Percentiles rank a stretch among this genome's conserved stretches.
phyloP scores from a whole-genome alignment of 148 eudicot species.

The Rhododendron molle region DNA sequence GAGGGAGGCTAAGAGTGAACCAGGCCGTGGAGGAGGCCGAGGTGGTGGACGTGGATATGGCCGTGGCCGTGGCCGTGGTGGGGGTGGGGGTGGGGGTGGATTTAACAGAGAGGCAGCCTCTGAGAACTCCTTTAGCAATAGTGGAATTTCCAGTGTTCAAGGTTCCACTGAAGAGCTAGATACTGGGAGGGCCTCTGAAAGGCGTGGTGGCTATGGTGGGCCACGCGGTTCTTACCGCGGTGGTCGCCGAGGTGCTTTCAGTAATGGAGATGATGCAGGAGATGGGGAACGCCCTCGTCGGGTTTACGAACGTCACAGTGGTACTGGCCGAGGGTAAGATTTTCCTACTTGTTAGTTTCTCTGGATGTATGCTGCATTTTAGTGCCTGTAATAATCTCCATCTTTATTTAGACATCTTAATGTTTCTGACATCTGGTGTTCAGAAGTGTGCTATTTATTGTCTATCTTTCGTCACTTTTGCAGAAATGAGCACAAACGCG shows the following conservation, averaged over 20 bases:
- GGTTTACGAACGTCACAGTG: slow-evolving; percentile 65
- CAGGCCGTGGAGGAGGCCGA: slow-evolving; percentile 63
- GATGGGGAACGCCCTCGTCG: slow-evolving; percentile 67
- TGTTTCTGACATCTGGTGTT: neutral
- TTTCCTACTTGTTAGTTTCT: neutral
- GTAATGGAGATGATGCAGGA: slow-evolving; percentile 47
- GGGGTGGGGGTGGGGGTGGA: slow-evolving; percentile 37
- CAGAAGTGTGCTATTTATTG: neutral
- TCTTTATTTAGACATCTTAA: neutral
- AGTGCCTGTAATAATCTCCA: neutral
- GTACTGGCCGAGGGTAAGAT: slow-evolving; percentile 69
- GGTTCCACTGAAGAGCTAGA: slow-evolving; percentile 41
- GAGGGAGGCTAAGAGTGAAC: slow-evolving; percentile 59
- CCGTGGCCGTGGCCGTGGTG: neutral
- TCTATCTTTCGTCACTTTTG: neutral
- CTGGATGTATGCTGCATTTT: neutral
- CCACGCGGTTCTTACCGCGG: slow-evolving; percentile 60
- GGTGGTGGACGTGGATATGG: slow-evolving; percentile 36
- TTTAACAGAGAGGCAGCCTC: slow-evolving; percentile 43
- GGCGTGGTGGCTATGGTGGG: slow-evolving; percentile 57
- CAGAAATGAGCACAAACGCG: slow-evolving; percentile 77
- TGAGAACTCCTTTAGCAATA: slow-evolving; percentile 43
- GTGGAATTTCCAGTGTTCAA: slow-evolving; percentile 42
- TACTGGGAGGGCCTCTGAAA: slow-evolving; percentile 42
- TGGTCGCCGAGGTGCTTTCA: slow-evolving; percentile 68